Evolutionary conservation across 1,139 yeast species (phyloP), one percentile per base, ranked within the genome.

Genomic region (Lodderomyces elongisporus): DNA sequence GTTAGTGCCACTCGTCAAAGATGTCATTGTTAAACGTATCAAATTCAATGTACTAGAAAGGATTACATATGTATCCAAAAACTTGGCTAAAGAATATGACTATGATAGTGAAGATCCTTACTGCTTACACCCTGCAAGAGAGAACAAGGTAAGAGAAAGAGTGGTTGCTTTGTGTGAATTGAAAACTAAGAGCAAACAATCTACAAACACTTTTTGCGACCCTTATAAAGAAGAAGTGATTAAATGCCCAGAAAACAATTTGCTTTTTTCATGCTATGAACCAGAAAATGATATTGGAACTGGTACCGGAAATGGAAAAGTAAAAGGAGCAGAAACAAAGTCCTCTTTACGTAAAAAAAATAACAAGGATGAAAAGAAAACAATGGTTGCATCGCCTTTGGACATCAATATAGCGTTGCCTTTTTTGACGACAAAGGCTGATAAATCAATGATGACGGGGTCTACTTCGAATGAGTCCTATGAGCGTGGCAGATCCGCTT

Each of bases 21-120:
- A 78, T 42, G 73, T 88, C 3, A 63, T 70, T 23, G 66, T 88
- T 27, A 88, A 84, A 45, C 65, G 95, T 45, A 70, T 88, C 33
- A 76, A 80, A 39, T 74, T 87, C 33, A 83, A 81, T 45, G 70
- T 85, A 6, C 60, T 80, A 40, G 96, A 88, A 53, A 71, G 80
- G 39, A 74, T 83, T 12, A 75, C 87, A 0, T 85, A 79, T 49
- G 73, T 70, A 3, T 79, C 84, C 3, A 74, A 71, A 39, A 70
- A 71, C 44, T 52, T 73, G 42, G 60, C 68, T 24, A 64, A 58
- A 41, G 85, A 79, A 48, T 74, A 67, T 42, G 84, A 78, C 38
- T 79, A 72, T 35, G 78, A 74, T 33, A 61, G 63, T 12, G 71
- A 67, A 2, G 75, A 64, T 54, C 74, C 66, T 30, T 60, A 48